These are phyloP conservation scores for Chlamydomonas urium DNA, from an alignment of 139 green algal genomes.

Conservation along the genomic window DNA sequence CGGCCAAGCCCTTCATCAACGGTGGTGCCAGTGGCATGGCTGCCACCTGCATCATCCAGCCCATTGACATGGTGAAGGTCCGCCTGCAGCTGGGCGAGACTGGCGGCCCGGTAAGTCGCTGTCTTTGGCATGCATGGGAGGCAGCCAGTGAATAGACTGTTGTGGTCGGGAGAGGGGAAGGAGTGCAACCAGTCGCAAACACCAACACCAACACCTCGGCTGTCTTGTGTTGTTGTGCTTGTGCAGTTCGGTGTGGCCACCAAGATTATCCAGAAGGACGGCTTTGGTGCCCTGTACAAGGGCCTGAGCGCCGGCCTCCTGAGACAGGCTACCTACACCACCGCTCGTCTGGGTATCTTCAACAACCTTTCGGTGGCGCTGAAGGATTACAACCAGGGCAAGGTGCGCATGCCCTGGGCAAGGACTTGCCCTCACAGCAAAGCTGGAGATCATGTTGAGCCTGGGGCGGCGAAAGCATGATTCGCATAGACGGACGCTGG, in stretches of 20 bases:
- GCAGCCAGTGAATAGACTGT: too few species aligned
- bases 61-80: constrained; percentile 98
- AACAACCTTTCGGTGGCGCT: constrained; percentile 47
- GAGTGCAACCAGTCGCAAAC: too few species aligned
- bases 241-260: constrained; percentile 64
- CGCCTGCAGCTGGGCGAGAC: constrained; percentile 90
- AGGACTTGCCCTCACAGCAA: too few species aligned
- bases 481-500: too few species aligned
- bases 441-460: too few species aligned
- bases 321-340: constrained; percentile 98
- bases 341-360: constrained; percentile 92
- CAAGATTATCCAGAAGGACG: constrained; percentile 66
- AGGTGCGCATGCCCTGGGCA: not conserved
- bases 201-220: too few species aligned
- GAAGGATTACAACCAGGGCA: constrained; percentile 41
- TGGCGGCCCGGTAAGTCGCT: constrained; percentile 73
- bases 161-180: too few species aligned
- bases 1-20: constrained; percentile 96
- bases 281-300: constrained; percentile 85
- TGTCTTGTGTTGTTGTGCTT: not conserved
- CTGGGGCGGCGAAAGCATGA: too few species aligned
- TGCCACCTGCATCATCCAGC: constrained; percentile 87
- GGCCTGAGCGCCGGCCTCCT: constrained; percentile 93
- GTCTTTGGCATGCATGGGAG: not conserved
- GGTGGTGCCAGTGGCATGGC: constrained; percentile 89